Evolutionary conservation across 306 rosid genomes (phyloP).

Genomic region (Morella rubra): DNA sequence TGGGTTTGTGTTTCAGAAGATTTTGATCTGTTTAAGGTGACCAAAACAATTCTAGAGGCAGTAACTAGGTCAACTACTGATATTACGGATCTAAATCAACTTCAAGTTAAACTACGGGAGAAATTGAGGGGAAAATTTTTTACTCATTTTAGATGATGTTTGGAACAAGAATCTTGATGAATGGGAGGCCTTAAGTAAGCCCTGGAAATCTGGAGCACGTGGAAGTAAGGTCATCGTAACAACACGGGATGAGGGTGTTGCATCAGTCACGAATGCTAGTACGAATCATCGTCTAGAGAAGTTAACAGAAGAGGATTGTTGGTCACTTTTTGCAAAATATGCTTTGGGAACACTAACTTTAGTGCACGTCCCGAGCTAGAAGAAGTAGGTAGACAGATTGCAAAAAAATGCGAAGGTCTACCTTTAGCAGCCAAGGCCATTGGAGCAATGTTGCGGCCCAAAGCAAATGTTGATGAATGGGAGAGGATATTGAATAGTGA

Average conservation of each 20-base stretch:
- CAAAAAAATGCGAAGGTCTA: slow-evolving; percentile 12
- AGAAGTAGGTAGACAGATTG: slow-evolving; percentile 16
- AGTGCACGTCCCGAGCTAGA: not conserved
- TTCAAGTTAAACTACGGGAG: not conserved
- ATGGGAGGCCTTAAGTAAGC: slow-evolving; percentile 8
- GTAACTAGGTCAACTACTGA: not conserved
- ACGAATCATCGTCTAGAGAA: not conserved
- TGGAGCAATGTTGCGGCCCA: slow-evolving; percentile 8
- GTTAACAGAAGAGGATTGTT: slow-evolving; percentile 9
- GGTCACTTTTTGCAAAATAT: slow-evolving; percentile 9
- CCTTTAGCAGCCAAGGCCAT: slow-evolving; percentile 26
- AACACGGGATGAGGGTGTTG: slow-evolving; percentile 13
- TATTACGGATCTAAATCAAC: not conserved
- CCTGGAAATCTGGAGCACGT: not conserved
- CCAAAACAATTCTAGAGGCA: slow-evolving; percentile 25
- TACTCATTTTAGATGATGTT: slow-evolving; percentile 28
- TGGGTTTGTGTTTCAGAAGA: slow-evolving; percentile 33
- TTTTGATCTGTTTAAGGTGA: slow-evolving; percentile 26
- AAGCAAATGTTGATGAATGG: not conserved
- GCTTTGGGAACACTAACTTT: not conserved
- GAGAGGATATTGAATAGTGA: not conserved
- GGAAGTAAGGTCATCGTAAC: slow-evolving; percentile 27
- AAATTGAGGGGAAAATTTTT: not conserved
- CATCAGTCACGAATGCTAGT: not conserved
- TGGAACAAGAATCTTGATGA: slow-evolving; percentile 3